These are phyloP conservation scores for Fusarium avenaceum DNA, from an alignment of 2,329 filamentous ascomycete genomes.

Conservation along the genomic window DNA sequence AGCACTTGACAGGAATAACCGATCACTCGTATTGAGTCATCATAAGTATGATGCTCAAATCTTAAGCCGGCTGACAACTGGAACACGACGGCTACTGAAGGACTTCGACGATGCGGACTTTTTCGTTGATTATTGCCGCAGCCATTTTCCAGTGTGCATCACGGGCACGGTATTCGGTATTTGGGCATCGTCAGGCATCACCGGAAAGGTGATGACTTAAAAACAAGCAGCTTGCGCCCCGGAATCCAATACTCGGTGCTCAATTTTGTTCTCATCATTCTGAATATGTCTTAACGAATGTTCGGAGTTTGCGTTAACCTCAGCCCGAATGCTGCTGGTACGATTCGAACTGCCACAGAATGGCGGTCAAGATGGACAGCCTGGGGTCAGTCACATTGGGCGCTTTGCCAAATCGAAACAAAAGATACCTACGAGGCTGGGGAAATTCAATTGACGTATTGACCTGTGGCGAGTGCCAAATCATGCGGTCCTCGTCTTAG, in stretches of 20 bases:
- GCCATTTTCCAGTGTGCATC: neutral
- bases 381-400: neutral
- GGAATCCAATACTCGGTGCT: neutral
- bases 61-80: neutral
- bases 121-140: neutral
- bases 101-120: neutral
- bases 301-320: neutral
- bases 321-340: neutral
- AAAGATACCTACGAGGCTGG: conserved; percentile 13
- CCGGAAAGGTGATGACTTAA: neutral
- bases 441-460: neutral
- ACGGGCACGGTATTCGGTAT: neutral
- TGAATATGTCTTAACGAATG: neutral
- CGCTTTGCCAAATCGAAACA: neutral
- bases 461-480: neutral
- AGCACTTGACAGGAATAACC: neutral
- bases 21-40: neutral
- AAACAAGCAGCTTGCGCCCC: neutral
- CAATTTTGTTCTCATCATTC: neutral
- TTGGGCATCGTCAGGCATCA: neutral
- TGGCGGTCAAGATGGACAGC: conserved; percentile 16
- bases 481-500: neutral
- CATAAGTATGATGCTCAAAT: conserved; percentile 2
- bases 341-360: conserved; percentile 5
- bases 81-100: neutral